Base-by-base conservation (phyloP, 768 basidiomycete species). In the Lactarius vividus region DNA sequence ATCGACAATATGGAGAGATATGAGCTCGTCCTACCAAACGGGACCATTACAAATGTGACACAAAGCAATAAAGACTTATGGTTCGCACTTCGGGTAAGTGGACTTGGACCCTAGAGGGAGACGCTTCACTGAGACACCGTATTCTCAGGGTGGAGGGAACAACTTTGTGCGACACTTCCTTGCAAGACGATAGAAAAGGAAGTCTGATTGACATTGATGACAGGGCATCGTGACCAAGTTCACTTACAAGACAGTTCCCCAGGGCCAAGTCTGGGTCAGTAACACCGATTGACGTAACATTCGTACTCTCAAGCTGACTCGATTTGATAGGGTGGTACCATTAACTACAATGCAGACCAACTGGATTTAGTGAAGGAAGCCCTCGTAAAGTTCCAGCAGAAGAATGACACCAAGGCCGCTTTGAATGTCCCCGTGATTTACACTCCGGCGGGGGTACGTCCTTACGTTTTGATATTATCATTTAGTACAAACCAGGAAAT, bases 21-120 rank as follows among this genome's bases (percentile, higher is more conserved):
- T 16, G 59, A 75, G 59, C 63, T 78, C 18, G 75, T 77, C 18
- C 59, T 74, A 1, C 76, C 77, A 9, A 70, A 71, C 49, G 79
- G 78, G 46, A 49, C 46, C 3, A n/a, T 49, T 26, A 49, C 46
- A 49, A 6, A 49, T 11, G 46, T 49, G 46, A 49, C 46, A 5
- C 2, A 10, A 49, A 49, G 11, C 46, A 26, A 49, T 49, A 11
- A 23, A 26, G 46, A 49, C 13, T 49, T 49, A 26, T 49, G 46
- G 67, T 68, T 68, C 42, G 67, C 46, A 20, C 33, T 68, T 20
- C 49, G 68, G 31, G 67, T 68, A 33, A 61, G 67, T 28, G 29
- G 33, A 10, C 1, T 42, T 23, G n/a, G 23, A 11, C 6, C 3
- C 15, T 20, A 28, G 2, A 23, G 9, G 20, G n/a, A 31, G 11